Percentiles rank a stretch among this genome's conserved stretches.
Evolutionary conservation across 768 basidiomycete species (phyloP).

Genomic region (Xerocomellus chrysenteron): DNA sequence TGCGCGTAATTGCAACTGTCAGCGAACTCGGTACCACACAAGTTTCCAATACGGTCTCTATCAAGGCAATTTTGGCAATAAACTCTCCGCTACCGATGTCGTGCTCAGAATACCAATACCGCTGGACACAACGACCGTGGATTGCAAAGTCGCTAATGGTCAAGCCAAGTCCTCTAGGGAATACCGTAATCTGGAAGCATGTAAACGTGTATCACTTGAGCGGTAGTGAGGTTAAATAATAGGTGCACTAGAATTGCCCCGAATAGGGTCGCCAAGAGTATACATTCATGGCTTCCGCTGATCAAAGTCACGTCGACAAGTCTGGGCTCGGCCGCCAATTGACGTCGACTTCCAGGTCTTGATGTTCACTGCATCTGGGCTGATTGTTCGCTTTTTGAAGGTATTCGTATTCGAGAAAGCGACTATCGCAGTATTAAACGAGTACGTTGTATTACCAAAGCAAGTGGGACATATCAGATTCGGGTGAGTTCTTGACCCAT

Average conservation of each 20-base stretch:
- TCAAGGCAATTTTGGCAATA: constrained; percentile 87
- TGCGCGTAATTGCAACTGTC: constrained; percentile 86
- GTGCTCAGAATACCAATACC: constrained; percentile 95
- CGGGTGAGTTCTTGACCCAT: constrained; percentile 56
- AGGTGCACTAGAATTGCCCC: constrained; percentile 66
- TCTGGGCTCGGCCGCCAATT: constrained; percentile 98
- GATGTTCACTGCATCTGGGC: constrained; percentile 96
- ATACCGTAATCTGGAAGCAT: constrained; percentile 97
- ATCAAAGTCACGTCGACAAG: constrained; percentile 87
- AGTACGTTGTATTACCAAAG: constrained; percentile 94
- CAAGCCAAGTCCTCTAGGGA: constrained; percentile 99
- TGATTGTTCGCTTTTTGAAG: constrained; percentile 95
- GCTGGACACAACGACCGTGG: constrained; percentile 87
- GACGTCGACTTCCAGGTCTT: constrained; percentile 98
- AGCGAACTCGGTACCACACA: constrained; percentile 90
- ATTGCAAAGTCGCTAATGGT: constrained; percentile 87
- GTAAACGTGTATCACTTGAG: constrained; percentile 33
- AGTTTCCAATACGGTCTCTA: constrained; percentile 85
- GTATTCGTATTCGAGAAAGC: constrained; percentile 84
- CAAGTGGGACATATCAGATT: constrained; percentile 91
- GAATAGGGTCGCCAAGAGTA: constrained; percentile 88
- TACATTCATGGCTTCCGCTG: constrained; percentile 79
- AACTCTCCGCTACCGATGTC: constrained; percentile 91
- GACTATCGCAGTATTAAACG: constrained; percentile 94
- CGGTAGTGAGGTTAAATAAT: neutral